These are phyloP conservation scores for Fusarium globosum DNA, from an alignment of 2,329 filamentous ascomycete species.

Conservation along the genomic window DNA sequence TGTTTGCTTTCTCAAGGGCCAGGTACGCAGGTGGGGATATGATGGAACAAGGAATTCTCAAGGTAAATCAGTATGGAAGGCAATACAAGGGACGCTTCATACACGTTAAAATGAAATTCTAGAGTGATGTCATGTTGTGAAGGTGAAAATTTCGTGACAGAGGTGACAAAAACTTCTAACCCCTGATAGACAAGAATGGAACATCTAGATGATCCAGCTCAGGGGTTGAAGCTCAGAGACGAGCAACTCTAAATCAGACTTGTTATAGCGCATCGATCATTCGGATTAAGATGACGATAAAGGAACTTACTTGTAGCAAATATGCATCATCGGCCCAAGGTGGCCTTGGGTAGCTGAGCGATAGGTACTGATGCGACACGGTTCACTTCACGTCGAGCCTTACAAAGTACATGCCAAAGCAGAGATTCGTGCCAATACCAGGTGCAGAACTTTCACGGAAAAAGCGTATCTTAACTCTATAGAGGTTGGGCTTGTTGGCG, in stretches of 20 bases:
- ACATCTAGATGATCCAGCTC: background rate
- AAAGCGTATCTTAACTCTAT: no score
- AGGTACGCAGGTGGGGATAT: background rate
- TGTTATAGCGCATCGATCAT: fast-evolving
- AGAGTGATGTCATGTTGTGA: fast-evolving
- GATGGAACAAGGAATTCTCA: background rate
- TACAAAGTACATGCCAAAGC: background rate
- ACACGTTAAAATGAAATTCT: fast-evolving
- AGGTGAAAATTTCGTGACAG: fast-evolving
- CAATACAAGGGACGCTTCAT: background rate
- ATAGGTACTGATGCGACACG: background rate
- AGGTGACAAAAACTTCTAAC: no score
- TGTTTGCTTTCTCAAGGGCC: no score
- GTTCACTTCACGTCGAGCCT: no score
- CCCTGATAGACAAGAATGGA: background rate
- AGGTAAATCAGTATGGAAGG: background rate
- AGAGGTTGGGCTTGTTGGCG: background rate
- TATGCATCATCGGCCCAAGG: fast-evolving
- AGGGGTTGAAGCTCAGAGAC: background rate
- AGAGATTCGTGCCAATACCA: background rate
- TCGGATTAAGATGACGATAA: fast-evolving
- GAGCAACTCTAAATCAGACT: background rate
- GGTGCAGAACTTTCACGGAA: fast-evolving
- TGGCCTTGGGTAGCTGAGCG: fast-evolving
- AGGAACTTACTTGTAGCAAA: fast-evolving